phyloP scores from a whole-genome alignment of 176 grass and related monocot species.

The Ensete ventricosum region DNA sequence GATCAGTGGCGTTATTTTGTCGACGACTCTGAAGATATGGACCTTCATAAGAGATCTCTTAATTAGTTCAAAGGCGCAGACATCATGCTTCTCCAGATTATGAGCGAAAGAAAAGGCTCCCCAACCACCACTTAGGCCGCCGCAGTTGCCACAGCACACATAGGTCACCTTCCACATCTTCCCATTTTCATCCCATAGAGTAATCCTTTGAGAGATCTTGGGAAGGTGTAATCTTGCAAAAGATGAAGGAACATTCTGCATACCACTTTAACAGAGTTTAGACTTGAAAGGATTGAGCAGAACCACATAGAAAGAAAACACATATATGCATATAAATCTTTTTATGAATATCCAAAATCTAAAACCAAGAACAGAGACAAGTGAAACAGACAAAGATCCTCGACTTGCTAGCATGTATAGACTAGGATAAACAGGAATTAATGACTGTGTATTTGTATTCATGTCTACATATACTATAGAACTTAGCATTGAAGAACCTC shows the following conservation, averaged over 20 bases:
- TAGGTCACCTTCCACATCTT: constrained; percentile 60
- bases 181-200: constrained; percentile 64
- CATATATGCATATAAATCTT: neutral
- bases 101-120: constrained; percentile 53
- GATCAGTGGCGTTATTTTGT: constrained; percentile 40
- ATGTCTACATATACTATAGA: too few relatives aligned
- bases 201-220: constrained; percentile 35
- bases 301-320: neutral
- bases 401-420: too few relatives aligned
- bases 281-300: constrained; percentile 8
- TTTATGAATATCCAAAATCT: neutral
- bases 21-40: constrained; percentile 74
- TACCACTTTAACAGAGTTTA: constrained; percentile 4
- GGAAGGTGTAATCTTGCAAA: constrained; percentile 54
- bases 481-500: too few relatives aligned
- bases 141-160: constrained; percentile 32
- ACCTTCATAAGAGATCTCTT: constrained; percentile 61
- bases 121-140: constrained; percentile 74
- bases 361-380: too few relatives aligned
- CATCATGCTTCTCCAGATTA: constrained; percentile 70
- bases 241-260: constrained; percentile 49
- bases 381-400: too few relatives aligned
- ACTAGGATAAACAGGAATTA: too few relatives aligned
- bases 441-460: too few relatives aligned
- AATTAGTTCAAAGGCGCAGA: constrained; percentile 76